Percentiles rank a stretch among this genome's conserved stretches.
Evolutionary conservation across 2,329 filamentous ascomycete genomes (phyloP).

Genomic region (Chalara sp.): DNA sequence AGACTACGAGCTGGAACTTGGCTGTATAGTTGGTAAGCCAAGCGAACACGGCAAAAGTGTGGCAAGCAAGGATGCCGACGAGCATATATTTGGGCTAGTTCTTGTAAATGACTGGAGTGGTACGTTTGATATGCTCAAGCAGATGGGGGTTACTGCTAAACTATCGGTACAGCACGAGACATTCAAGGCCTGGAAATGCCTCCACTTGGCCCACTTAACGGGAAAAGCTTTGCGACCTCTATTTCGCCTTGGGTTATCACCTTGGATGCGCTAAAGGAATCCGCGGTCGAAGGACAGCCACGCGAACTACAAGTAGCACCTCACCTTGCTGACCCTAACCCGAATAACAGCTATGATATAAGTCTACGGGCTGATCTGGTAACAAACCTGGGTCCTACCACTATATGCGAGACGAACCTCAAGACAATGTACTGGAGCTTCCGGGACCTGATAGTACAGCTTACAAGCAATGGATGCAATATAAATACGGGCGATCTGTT

Average conservation of each 20-base stretch:
- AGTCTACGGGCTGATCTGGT: conserved; percentile 3
- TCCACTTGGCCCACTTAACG: conserved; percentile 53
- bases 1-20: conserved; percentile 23
- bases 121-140: not conserved
- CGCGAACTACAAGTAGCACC: conserved; percentile 17
- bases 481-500: conserved; percentile 34
- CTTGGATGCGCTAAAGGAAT: conserved; percentile 43
- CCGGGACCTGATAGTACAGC: conserved; percentile 29
- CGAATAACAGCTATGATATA: conserved; percentile 30
- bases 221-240: conserved; percentile 52
- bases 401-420: conserved; percentile 25
- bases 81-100: conserved; percentile 54
- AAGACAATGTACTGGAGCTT: conserved; percentile 33
- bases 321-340: conserved; percentile 30
- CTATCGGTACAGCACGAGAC: conserved; percentile 39
- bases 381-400: conserved; percentile 6
- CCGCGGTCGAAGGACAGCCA: conserved; percentile 11
- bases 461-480: conserved; percentile 31
- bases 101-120: conserved; percentile 51
- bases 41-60: conserved; percentile 29
- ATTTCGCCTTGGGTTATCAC: conserved; percentile 58
- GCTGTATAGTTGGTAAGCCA: conserved; percentile 24
- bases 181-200: conserved; percentile 56
- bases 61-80: conserved; percentile 38
- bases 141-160: too few relatives aligned